Base-by-base conservation (phyloP, 495 filamentous ascomycete genomes). In the Hypoxylon fragiforme region DNA sequence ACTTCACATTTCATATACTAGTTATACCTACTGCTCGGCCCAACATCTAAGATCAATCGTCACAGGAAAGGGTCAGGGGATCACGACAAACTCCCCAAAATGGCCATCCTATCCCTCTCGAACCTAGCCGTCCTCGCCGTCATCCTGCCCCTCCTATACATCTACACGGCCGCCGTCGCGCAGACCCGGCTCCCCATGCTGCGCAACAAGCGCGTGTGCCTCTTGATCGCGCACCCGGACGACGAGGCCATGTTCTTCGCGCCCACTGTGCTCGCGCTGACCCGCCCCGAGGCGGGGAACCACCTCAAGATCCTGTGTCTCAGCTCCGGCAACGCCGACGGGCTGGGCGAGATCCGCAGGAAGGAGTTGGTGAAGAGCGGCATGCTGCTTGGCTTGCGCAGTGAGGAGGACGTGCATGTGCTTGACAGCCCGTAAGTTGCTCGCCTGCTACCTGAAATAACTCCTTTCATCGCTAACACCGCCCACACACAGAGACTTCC, bases 231-330 rank as follows among this genome's bases (percentile, higher is more conserved):
- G 3, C 94, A 98, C 71, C 94, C 94, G 0, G 94, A 98, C 70
- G 94, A 98, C 56, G 94, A 98, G 76, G 95, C 94, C 60, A 98
- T 98, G 94, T 98, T 98, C 77, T 98, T 98, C 72, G 83, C 92
- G 52, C 94, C 94, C 0, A 87, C 90, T 0, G 79, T 98, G 2
- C 75, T 95, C 44, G 83, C 86, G 3, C 78, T 98, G 20, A 90
- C 91, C 12, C 78, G 81, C 15, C 87, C 66, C 8, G 81, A 83
- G 50, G 72, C 86, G 15, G 87, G 90, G 1, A 98, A 98, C 65
- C 89, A 91, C 63, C 77, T 98, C 56, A 91, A 92, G 71, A 94
- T 98, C 57, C 77, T 98, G 24, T 98, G 94, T 71, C 74, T 98
- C 44, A 92, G 89, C 69, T 91, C 81, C 84, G 90, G 91, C 39